A percentile compares a stretch with the other conserved stretches of the same genome.
Evolutionary conservation across 2,329 filamentous ascomycete genomes (phyloP).

Genomic region (Beauveria scarabaeidicola): DNA sequence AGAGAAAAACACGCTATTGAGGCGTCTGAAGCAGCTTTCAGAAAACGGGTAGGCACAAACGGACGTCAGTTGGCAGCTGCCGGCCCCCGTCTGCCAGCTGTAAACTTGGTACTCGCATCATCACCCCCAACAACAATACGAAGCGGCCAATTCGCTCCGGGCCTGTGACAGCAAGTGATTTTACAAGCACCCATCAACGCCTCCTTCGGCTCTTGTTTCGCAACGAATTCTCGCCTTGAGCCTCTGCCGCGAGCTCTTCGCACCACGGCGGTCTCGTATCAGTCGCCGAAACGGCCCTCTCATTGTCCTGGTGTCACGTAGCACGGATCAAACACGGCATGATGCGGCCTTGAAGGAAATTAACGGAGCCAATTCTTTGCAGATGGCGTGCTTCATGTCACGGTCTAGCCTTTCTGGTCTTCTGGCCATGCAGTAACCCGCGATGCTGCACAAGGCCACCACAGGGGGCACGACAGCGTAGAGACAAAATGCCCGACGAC

Average conservation of each 20-base stretch:
- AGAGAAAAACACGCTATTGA: neutral
- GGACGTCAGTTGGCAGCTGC: constrained; percentile 8
- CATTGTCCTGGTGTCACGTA: neutral
- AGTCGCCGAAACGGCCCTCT: neutral
- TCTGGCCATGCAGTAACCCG: neutral
- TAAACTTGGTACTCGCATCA: neutral
- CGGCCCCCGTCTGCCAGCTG: neutral
- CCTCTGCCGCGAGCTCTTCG: neutral
- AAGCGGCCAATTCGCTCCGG: neutral
- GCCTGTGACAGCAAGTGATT: too few relatives aligned
- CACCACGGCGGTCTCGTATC: neutral
- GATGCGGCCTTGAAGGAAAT: neutral
- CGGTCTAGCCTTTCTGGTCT: neutral
- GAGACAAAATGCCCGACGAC: neutral
- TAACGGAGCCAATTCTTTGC: neutral
- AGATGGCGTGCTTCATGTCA: neutral
- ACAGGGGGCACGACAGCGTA: neutral
- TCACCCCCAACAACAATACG: neutral
- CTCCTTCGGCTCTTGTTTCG: too few relatives aligned
- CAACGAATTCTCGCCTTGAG: neutral
- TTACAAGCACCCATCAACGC: too few relatives aligned
- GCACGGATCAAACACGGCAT: constrained; percentile 6
- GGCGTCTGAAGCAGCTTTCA: neutral
- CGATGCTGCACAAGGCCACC: neutral
- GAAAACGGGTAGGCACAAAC: constrained; percentile 6